Evolutionary conservation across 2,329 filamentous ascomycete species (phyloP), one percentile per base, ranked within the genome.

Genomic region (Botryotinia calthae): DNA sequence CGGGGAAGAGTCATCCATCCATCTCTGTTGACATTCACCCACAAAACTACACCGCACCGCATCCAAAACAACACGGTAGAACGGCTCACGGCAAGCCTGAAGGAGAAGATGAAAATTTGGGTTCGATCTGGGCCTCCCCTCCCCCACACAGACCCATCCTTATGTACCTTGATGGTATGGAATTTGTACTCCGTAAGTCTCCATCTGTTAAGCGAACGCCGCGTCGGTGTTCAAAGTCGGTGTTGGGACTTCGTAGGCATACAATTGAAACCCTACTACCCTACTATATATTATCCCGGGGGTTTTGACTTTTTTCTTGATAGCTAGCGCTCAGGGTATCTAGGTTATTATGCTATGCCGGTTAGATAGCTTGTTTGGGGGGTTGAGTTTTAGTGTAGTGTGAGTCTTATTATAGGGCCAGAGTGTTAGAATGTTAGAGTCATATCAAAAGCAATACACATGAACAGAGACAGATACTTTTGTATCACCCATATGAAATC

Each of bases 191-290:
- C 51, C 51, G 51, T 18, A 4, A 31, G n/a, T 56, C 51, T 28
- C 51, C 51, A 56, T 56, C 51, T 28, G 4, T 6, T 31, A 64
- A 64, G 62, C 62, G 62, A 64, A 64, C 62, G 31, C 62, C 62
- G 62, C 25, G n/a, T 64, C 62, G 62, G 42, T 34, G 28, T 46
- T 64, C n/a, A 44, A 28, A 1, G n/a, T 54, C 51, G 51, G 51
- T 54, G 51, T 54, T 54, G 25, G 7, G 51, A 54, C n/a, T 14
- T 7, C 6, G 51, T n/a, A 14, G 10, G 10, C 25, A 14, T 14
- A 51, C 25, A 51, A n/a, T 51, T 25, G 25, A n/a, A n/a, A 14
- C 48, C 12, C 25, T 54, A 51, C 22, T 51, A 51, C 4, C 40
- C 40, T 10, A 42, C 40, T 14, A 54, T 14, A 54, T 54, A 12